Conservation (phyloP, 176 grass and related monocot species). For the Oryza meridionalis region DNA sequence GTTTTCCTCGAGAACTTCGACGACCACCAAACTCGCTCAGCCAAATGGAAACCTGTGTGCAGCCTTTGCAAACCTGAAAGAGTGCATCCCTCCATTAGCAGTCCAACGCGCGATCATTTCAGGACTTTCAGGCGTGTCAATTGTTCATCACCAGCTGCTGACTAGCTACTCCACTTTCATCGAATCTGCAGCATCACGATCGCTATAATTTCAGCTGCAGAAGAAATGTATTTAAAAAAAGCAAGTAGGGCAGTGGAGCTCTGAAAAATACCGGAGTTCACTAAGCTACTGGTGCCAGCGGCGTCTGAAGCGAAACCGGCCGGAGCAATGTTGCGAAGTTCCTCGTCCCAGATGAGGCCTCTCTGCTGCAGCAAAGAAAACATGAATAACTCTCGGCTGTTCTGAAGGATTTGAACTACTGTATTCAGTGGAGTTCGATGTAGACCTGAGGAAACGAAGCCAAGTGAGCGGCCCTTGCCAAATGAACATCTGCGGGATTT, state of each 20-base stretch:
- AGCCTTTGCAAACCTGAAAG: conserved; percentile 10
- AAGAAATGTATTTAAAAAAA: neutral
- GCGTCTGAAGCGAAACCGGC: conserved; percentile 47
- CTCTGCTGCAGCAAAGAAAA: conserved; percentile 24
- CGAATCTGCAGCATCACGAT: conserved; percentile 41
- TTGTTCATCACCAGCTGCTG: conserved; percentile 6
- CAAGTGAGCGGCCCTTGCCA: conserved; percentile 38
- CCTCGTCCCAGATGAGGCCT: conserved; percentile 56
- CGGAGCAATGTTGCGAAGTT: conserved; percentile 43
- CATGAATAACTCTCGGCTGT: neutral
- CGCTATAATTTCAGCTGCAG: neutral
- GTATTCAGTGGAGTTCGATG: neutral
- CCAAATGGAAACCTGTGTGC: conserved; percentile 26
- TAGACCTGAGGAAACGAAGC: conserved; percentile 57
- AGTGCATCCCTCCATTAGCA: conserved; percentile 6
- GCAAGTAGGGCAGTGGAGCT: neutral
- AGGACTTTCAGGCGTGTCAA: conserved; percentile 1
- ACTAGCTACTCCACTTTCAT: conserved; percentile 56
- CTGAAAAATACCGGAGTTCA: conserved; percentile 41
- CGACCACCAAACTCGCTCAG: conserved; percentile 32
- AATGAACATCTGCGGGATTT: conserved; percentile 37
- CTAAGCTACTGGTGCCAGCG: conserved; percentile 29
- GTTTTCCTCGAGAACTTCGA: conserved; percentile 2
- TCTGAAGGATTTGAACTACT: neutral
- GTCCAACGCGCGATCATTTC: neutral